These are phyloP conservation scores for Toxicodendron radicans DNA, from an alignment of 345 rosid genomes.

Conservation along the genomic window DNA sequence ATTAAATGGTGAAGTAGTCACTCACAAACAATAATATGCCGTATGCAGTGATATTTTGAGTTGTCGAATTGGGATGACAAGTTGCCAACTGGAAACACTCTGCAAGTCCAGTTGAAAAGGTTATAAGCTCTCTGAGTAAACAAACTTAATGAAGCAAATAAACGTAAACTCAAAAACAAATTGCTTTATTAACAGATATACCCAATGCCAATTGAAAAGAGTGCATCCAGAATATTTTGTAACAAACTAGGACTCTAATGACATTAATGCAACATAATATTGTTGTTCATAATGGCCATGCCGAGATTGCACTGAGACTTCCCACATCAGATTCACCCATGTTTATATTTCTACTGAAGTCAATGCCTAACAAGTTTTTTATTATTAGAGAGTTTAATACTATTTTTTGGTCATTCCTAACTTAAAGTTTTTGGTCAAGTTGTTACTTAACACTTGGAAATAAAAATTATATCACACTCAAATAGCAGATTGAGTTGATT, in stretches of 20 bases:
- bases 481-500: neutral
- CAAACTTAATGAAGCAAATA: neutral
- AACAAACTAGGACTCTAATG: neutral
- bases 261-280: neutral
- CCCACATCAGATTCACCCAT: neutral
- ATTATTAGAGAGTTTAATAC: no score
- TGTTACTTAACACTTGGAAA: no score
- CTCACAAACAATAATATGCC: slow-evolving; percentile 93
- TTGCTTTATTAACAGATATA: neutral
- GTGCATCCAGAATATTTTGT: neutral
- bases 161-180: neutral
- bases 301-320: neutral
- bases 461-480: no score
- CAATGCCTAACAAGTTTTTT: neutral
- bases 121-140: slow-evolving; percentile 6
- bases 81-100: slow-evolving; percentile 80
- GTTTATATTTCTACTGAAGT: no score
- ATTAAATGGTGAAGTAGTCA: slow-evolving; percentile 25
- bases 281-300: neutral
- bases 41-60: slow-evolving; percentile 90
- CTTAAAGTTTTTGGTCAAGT: no score
- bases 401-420: no score
- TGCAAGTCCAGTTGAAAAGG: slow-evolving; percentile 41
- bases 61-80: slow-evolving; percentile 70
- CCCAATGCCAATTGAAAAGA: neutral